Conservation (phyloP, 2,329 filamentous ascomycete species). For the Pezicula carpinea region DNA sequence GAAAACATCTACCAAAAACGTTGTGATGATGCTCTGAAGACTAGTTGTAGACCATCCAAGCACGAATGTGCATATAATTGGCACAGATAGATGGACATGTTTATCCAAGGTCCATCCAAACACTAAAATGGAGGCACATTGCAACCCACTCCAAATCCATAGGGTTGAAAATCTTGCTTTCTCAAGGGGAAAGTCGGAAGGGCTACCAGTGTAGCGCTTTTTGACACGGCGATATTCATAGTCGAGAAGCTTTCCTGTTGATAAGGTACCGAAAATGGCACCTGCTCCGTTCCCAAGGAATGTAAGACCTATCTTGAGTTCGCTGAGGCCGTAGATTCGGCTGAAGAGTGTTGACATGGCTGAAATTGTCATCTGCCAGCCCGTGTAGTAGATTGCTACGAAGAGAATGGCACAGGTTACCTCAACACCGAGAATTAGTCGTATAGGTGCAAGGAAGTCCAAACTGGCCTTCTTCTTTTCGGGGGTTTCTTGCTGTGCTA, state of each 20-base stretch:
- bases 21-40: constrained; percentile 28
- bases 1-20: constrained; percentile 31
- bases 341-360: constrained; percentile 22
- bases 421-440: constrained; percentile 21
- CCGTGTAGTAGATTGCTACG: constrained; percentile 21
- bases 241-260: constrained; percentile 55
- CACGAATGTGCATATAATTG: constrained; percentile 29
- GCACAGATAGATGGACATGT: constrained; percentile 28
- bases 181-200: constrained; percentile 37
- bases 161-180: constrained; percentile 28
- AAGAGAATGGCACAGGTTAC: constrained; percentile 21
- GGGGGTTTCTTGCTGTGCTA: not conserved
- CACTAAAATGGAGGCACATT: constrained; percentile 30
- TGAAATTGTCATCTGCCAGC: constrained; percentile 25
- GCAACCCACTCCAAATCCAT: constrained; percentile 31
- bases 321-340: constrained; percentile 16
- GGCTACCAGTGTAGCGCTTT: constrained; percentile 6
- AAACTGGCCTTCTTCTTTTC: constrained; percentile 12
- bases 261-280: constrained; percentile 38
- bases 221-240: constrained; percentile 57
- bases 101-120: constrained; percentile 33
- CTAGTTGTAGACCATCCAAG: constrained; percentile 31
- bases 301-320: constrained; percentile 22
- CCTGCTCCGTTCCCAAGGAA: constrained; percentile 40
- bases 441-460: constrained; percentile 18